Conservation (phyloP, 192 early-diverging fungal genomes). For the Coemansia sp. region DNA sequence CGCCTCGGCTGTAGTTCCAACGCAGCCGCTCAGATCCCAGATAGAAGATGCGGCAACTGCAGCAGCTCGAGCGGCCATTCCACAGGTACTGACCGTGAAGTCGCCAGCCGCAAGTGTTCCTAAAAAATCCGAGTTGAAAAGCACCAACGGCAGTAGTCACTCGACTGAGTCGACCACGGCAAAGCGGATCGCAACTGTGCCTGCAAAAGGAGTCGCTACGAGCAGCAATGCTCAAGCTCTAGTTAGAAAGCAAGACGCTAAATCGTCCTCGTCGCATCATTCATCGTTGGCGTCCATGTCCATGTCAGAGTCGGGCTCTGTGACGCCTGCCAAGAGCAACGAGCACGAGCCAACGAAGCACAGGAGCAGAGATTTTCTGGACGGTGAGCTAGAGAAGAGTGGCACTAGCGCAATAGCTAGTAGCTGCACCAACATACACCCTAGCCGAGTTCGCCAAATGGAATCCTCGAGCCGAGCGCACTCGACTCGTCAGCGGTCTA, state of each 20-base stretch:
- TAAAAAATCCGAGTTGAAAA: conserved; percentile 6
- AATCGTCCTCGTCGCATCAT: background rate
- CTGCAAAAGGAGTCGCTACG: background rate
- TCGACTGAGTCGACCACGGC: background rate
- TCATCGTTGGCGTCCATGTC: background rate
- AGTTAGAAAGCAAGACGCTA: background rate
- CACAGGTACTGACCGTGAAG: background rate
- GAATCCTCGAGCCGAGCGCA: background rate
- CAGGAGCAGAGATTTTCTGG: background rate
- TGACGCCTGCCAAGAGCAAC: background rate
- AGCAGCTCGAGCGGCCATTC: conserved; percentile 10
- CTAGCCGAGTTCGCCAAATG: background rate
- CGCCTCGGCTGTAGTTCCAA: background rate
- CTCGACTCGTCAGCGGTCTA: background rate
- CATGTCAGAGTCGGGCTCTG: background rate
- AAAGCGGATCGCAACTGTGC: background rate
- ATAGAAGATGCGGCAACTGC: background rate
- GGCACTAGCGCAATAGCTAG: background rate
- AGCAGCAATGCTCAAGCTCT: background rate
- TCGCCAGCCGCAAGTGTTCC: background rate
- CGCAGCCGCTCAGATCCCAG: too few relatives aligned
- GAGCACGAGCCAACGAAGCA: background rate
- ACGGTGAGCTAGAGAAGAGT: background rate
- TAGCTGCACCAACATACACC: background rate
- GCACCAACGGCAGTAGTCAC: background rate